phyloP scores from a whole-genome alignment of 306 rosid species.

The Gynostemma pentaphyllum region DNA sequence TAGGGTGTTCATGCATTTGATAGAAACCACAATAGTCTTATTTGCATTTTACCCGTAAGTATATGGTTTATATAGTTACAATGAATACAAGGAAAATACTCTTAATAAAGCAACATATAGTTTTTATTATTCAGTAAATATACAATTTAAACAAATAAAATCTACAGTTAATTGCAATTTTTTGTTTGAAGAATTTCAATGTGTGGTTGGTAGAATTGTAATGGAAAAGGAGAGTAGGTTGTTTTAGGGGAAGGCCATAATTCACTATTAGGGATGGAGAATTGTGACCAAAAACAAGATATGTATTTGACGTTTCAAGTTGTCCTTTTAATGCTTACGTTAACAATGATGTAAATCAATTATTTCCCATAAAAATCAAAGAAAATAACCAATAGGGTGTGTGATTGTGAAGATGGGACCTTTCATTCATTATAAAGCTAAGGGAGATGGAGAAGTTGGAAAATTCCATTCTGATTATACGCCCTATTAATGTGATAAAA shows the following conservation, averaged over 20 bases:
- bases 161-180: not conserved
- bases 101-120: too few species aligned
- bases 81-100: too few species aligned
- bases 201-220: not conserved
- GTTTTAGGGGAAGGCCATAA: not conserved
- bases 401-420: not conserved
- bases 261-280: too few species aligned
- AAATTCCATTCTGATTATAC: not conserved
- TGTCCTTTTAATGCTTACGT: not conserved
- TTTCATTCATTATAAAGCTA: not conserved
- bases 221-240: not conserved
- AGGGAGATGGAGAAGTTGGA: not conserved
- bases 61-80: too few species aligned
- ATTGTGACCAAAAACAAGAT: not conserved
- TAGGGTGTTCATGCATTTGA: too few species aligned
- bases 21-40: too few species aligned
- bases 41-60: too few species aligned
- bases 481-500: not conserved
- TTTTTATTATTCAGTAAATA: too few species aligned
- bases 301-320: not conserved
- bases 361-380: not conserved
- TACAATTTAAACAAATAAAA: not conserved
- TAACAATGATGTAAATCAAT: too few species aligned
- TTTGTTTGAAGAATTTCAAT: not conserved
- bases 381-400: not conserved